These are phyloP conservation scores for Oenanthe sinensis DNA, from an alignment of 129 eudicot species.

Conservation along the genomic window DNA sequence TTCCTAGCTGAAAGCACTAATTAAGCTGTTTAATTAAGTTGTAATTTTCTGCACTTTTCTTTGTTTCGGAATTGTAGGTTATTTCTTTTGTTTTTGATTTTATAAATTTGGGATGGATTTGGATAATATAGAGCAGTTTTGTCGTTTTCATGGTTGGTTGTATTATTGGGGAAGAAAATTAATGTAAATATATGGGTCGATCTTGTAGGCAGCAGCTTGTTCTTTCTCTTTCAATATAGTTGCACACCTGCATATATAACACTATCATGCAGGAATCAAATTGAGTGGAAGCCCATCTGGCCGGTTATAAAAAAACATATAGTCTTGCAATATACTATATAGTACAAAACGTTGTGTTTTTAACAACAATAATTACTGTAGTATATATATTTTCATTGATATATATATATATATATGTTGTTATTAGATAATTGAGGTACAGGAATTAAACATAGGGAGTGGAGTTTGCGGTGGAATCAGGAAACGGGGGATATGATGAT, in stretches of 20 bases:
- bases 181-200: neutral
- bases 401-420: no score
- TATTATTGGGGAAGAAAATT: neutral
- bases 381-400: neutral
- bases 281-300: neutral
- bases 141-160: neutral
- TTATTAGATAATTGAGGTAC: neutral
- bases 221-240: neutral
- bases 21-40: neutral
- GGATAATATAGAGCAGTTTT: neutral
- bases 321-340: no score
- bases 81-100: neutral
- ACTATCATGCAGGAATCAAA: neutral
- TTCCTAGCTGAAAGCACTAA: neutral
- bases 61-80: neutral
- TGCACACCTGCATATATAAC: constrained; percentile 2
- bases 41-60: neutral
- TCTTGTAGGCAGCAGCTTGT: no score
- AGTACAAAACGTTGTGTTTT: no score
- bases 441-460: neutral
- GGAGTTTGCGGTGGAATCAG: constrained; percentile 3
- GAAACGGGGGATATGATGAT: neutral
- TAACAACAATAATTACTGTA: no score
- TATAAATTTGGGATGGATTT: neutral
- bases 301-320: no score